These are phyloP conservation scores for Wickerhamiella cacticola DNA, from an alignment of 805 yeast genomes.

Conservation along the genomic window DNA sequence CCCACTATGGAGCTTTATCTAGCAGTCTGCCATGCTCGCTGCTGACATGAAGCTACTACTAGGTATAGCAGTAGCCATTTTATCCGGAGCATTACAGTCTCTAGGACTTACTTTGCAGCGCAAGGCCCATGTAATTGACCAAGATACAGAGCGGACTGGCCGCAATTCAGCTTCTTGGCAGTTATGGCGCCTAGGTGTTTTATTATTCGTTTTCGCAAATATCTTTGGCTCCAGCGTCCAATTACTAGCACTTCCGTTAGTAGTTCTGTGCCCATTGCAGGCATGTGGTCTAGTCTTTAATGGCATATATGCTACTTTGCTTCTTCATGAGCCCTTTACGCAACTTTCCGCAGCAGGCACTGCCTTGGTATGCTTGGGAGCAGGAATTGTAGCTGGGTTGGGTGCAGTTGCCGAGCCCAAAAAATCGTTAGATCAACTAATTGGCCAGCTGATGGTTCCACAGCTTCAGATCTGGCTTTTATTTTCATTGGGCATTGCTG, in stretches of 20 bases:
- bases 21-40: neutral
- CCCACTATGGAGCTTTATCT: neutral
- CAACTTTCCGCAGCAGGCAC: constrained; percentile 50
- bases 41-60: constrained; percentile 29
- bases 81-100: constrained; percentile 69
- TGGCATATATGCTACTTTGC: constrained; percentile 53
- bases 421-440: constrained; percentile 38
- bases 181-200: constrained; percentile 65
- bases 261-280: constrained; percentile 69
- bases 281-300: constrained; percentile 84
- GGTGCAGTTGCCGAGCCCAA: constrained; percentile 50
- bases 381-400: constrained; percentile 61
- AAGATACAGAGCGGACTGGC: constrained; percentile 28
- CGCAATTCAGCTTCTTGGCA: constrained; percentile 26
- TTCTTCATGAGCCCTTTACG: constrained; percentile 61
- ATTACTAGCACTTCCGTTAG: constrained; percentile 69
- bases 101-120: constrained; percentile 74
- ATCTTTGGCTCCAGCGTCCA: constrained; percentile 73
- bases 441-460: constrained; percentile 32
- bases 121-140: constrained; percentile 51
- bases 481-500: constrained; percentile 28
- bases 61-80: constrained; percentile 59
- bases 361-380: constrained; percentile 54
- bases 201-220: constrained; percentile 59
- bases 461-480: constrained; percentile 50